Conservation (phyloP, 2,329 filamentous ascomycete species). For the Chaetomium sp. region DNA sequence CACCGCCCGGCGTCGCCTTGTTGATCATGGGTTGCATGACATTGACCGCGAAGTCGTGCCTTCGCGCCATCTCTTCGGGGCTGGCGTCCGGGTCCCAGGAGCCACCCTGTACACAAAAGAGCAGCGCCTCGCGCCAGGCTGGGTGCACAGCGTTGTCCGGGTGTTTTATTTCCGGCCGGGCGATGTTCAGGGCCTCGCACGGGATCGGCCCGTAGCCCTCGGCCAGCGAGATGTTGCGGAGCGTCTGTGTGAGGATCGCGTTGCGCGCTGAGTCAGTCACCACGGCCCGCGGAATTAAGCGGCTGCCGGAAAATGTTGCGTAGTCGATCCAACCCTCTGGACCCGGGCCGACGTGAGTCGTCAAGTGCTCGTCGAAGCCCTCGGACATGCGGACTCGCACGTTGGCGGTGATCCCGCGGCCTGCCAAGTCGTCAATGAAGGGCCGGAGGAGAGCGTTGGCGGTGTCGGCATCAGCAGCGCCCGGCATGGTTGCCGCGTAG, state of each 20-base stretch:
- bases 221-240: background rate
- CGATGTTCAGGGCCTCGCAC: background rate
- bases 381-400: background rate
- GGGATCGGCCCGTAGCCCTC: background rate
- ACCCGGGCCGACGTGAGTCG: background rate
- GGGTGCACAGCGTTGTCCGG: slow-evolving; percentile 7
- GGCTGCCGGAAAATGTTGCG: background rate
- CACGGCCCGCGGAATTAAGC: background rate
- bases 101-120: slow-evolving; percentile 1
- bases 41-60: background rate
- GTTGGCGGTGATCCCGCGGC: background rate
- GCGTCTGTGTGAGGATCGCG: background rate
- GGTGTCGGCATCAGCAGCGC: background rate
- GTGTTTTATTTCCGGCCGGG: background rate
- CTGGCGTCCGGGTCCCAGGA: background rate
- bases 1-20: slow-evolving; percentile 26
- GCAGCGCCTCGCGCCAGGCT: slow-evolving; percentile 12
- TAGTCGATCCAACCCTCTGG: background rate
- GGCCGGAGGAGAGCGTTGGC: background rate
- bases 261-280: background rate
- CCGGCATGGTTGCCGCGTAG: background rate
- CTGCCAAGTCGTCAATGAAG: background rate
- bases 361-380: background rate
- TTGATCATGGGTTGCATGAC: background rate
- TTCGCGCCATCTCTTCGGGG: background rate